phyloP scores from a whole-genome alignment of 2,329 filamentous ascomycete genomes.

The Trichoderma sp. region DNA sequence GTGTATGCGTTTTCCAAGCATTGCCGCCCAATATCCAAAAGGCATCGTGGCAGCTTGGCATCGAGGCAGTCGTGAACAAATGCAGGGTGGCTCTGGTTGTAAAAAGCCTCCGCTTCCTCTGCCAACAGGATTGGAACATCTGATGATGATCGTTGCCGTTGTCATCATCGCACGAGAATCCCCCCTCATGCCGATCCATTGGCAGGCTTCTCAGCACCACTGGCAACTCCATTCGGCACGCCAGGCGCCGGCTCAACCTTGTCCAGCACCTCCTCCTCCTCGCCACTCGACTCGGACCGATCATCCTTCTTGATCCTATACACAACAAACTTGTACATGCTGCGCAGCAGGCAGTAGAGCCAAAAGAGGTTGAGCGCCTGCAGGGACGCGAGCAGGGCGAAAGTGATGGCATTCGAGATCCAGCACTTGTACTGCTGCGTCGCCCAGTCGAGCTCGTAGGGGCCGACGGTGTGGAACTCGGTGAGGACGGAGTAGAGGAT shows the following conservation, averaged over 20 bases:
- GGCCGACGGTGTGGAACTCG: slow-evolving; percentile 71
- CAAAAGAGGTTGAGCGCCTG: slow-evolving; percentile 79
- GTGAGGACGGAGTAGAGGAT: slow-evolving; percentile 75
- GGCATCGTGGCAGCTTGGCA: background rate
- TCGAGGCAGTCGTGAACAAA: background rate
- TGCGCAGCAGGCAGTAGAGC: slow-evolving; percentile 74
- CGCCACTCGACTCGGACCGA: slow-evolving; percentile 58
- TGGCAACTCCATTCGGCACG: background rate
- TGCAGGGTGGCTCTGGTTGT: background rate
- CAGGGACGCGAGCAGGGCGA: slow-evolving; percentile 63
- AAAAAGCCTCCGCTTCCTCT: background rate
- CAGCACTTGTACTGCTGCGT: slow-evolving; percentile 74
- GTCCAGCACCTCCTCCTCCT: background rate
- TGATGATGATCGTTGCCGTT: too few relatives aligned
- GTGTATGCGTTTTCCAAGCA: background rate
- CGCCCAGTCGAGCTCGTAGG: slow-evolving; percentile 74
- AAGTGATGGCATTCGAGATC: slow-evolving; percentile 67
- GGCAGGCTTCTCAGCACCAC: background rate
- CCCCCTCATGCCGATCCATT: background rate
- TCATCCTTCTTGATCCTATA: slow-evolving; percentile 66
- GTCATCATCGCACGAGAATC: too few relatives aligned
- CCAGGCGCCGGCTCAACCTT: background rate
- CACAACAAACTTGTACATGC: slow-evolving; percentile 68
- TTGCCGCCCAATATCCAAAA: background rate
- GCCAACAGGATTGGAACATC: background rate